Evolutionary conservation across 2,329 filamentous ascomycete genomes (phyloP), one percentile per base, ranked within the genome.

Genomic region (Tolypocladium paradoxum): DNA sequence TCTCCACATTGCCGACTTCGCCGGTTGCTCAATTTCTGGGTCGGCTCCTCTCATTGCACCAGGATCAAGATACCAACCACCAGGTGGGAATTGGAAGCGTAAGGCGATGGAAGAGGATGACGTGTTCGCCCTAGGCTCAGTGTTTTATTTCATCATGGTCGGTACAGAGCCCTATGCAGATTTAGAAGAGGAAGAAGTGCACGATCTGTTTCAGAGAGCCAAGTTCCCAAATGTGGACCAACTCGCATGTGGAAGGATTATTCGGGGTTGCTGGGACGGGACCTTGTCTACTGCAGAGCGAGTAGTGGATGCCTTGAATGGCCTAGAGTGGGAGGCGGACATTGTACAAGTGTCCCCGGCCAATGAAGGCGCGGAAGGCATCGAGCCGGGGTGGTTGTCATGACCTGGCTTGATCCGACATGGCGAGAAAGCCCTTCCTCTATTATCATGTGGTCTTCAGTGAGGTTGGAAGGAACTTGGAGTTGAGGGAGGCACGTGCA

Each of bases 1-100:
- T 54, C 60, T 72, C 53, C 62, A 63, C 51, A 68, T 73, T 51
- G 65, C 64, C 24, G 68, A 70, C 50, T 70, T 71, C 54, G 58
- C 62, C 46, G 67, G 68, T 45, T 66, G 65, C 6, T 63, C 68
- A 31, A 54, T 66, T 52, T 57, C 58, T 38, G 60, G 62, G 8
- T 57, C 59, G 16, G 51, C 56, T 52, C 53, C 61, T 37, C 52
- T 59, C 27, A 56, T 59, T 50, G 62, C 55, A 51, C 55, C 56
- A 51, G 58, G 57, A 16, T 40, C 56, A 20, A 56, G 61, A 51
- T 66, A 64, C 55, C 53, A 56, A 49, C 54, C 57, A 27, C 61
- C 57, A 12, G 58, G 54, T 20, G 61, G 58, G 53, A 58, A 60
- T 50, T 62, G 62, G 54, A 62, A 61, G 35, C 57, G 58, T 43